Evolutionary conservation across 164 flowering plant species (phyloP).

Genomic region (Aristolochia fimbriata): DNA sequence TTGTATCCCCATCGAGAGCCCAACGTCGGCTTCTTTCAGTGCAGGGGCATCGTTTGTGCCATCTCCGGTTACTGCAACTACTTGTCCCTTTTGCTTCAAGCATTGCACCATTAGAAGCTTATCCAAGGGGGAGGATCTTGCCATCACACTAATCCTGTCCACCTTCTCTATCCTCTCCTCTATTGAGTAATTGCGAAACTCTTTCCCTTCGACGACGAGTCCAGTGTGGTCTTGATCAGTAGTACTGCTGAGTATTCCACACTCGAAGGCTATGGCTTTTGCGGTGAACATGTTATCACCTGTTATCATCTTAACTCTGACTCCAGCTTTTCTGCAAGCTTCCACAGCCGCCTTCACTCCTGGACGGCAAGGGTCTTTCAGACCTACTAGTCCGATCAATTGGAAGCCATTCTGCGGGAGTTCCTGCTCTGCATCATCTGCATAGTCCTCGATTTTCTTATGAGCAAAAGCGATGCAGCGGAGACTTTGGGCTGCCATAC

Average conservation of each 20-base stretch:
- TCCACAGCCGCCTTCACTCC: slow-evolving; percentile 26
- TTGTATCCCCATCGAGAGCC: slow-evolving; percentile 41
- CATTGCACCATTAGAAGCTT: slow-evolving; percentile 36
- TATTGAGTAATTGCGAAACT: slow-evolving; percentile 25
- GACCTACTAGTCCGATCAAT: slow-evolving; percentile 24
- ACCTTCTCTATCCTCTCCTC: slow-evolving; percentile 26
- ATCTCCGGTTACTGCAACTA: slow-evolving; percentile 38
- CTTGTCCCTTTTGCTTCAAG: slow-evolving; percentile 32
- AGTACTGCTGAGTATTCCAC: slow-evolving; percentile 24
- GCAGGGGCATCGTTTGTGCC: slow-evolving; percentile 42
- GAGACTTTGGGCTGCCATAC: slow-evolving; percentile 55
- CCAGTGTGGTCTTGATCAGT: slow-evolving; percentile 12
- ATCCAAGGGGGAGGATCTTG: slow-evolving; percentile 35
- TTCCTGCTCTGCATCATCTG: background rate
- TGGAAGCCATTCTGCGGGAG: slow-evolving; percentile 16
- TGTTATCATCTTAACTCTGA: slow-evolving; percentile 31
- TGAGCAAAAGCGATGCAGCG: slow-evolving; percentile 61
- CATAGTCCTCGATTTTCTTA: slow-evolving; percentile 9
- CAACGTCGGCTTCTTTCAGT: slow-evolving; percentile 32
- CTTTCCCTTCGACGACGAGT: slow-evolving; percentile 27
- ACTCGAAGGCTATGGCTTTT: slow-evolving; percentile 27
- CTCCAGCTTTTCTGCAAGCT: slow-evolving; percentile 26
- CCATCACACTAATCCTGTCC: slow-evolving; percentile 32
- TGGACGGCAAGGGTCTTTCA: slow-evolving; percentile 35
- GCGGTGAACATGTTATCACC: slow-evolving; percentile 40